Percentiles rank a stretch among this genome's conserved stretches.
Evolutionary conservation across 139 green algal species (phyloP).

Genomic region (Chlamydomonas applanata): DNA sequence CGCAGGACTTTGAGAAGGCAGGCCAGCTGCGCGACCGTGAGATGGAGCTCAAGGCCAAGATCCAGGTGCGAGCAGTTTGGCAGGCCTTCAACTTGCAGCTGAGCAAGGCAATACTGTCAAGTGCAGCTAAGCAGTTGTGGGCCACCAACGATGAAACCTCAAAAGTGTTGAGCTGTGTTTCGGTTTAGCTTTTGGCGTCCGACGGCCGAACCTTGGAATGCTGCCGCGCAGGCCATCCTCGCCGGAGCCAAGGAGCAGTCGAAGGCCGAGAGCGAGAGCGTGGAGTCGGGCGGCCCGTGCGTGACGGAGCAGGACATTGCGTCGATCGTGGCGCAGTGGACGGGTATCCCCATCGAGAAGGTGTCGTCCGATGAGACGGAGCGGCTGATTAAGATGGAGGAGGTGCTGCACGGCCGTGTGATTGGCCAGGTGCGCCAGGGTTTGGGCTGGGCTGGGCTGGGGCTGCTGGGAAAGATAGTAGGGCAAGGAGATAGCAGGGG

Average conservation of each 20-base stretch:
- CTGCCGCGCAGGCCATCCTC: conserved; percentile 37
- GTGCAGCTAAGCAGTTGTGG: no score
- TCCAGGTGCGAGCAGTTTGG: conserved; percentile 42
- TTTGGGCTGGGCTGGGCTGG: no score
- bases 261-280: conserved; percentile 45
- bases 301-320: conserved; percentile 94
- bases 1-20: conserved; percentile 97
- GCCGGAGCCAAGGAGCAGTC: conserved; percentile 65
- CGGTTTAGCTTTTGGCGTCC: no score
- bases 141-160: no score
- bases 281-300: conserved; percentile 23
- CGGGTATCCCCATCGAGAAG: conserved; percentile 88
- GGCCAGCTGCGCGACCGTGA: conserved; percentile 92
- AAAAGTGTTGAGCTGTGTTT: no score
- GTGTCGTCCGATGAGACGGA: conserved; percentile 92
- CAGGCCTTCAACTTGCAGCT: no score
- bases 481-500: no score
- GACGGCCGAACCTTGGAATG: no score
- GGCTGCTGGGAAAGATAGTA: no score
- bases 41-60: conserved; percentile 98
- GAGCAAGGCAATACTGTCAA: no score
- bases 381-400: conserved; percentile 98
- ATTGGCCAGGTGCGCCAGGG: no score
- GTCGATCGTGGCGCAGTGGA: conserved; percentile 95
- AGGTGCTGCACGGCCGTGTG: conserved; percentile 81